A percentile compares a stretch with the other conserved stretches of the same genome.
Evolutionary conservation across 345 rosid genomes (phyloP).

Genomic region (Syzygium aqueum): DNA sequence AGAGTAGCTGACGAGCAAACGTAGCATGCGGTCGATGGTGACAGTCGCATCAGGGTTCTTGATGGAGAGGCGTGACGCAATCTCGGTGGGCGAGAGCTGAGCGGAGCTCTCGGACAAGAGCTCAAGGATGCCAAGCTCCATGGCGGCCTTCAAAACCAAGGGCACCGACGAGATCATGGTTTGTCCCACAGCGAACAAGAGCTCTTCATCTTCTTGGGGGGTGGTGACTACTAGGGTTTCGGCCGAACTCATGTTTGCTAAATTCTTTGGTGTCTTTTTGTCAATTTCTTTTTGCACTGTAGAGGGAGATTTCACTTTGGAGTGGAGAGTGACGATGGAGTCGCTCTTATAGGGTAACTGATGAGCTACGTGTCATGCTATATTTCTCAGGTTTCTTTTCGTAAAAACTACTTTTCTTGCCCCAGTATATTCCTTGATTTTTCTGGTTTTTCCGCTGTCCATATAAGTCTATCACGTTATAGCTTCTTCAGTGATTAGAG

Average conservation of each 20-base stretch:
- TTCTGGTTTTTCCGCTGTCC: too few relatives aligned
- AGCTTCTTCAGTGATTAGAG: too few relatives aligned
- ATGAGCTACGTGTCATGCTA: neutral
- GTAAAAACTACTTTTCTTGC: neutral
- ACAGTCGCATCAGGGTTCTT: slow-evolving; percentile 21
- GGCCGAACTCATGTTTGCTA: neutral
- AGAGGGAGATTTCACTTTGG: neutral
- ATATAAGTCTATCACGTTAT: too few relatives aligned
- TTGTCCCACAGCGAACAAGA: slow-evolving; percentile 16
- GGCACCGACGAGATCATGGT: slow-evolving; percentile 18
- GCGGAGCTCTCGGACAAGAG: slow-evolving; percentile 9
- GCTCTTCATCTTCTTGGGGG: slow-evolving; percentile 1
- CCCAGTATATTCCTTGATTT: too few relatives aligned
- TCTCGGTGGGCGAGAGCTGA: slow-evolving; percentile 25
- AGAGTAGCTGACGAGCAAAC: slow-evolving; percentile 33
- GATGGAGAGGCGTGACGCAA: slow-evolving; percentile 21
- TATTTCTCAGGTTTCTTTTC: neutral
- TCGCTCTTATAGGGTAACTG: neutral
- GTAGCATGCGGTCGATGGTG: slow-evolving; percentile 34
- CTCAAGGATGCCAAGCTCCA: slow-evolving; percentile 36
- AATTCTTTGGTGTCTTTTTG: neutral
- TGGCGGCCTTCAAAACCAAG: slow-evolving; percentile 26
- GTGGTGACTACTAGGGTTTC: neutral
- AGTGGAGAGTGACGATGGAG: neutral
- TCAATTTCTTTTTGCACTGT: neutral